These are phyloP conservation scores for Microbotryum silenes-acaulis DNA, from an alignment of 1,284 basidiomycete genomes.

Conservation along the genomic window DNA sequence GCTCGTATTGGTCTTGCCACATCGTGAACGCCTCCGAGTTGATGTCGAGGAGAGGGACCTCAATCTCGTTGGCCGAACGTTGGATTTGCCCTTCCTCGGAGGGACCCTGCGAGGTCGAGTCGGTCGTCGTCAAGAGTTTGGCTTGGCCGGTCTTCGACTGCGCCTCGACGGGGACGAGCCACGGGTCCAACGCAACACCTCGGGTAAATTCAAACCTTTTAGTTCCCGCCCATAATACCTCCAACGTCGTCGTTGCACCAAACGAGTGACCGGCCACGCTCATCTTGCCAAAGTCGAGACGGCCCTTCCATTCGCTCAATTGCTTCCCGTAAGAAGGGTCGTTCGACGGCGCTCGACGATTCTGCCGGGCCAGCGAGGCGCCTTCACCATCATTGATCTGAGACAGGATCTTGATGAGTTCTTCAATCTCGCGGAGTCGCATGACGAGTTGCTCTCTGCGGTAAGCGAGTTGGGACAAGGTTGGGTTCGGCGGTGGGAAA, in stretches of 20 bases:
- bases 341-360: conserved; percentile 10
- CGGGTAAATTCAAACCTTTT: conserved; percentile 15
- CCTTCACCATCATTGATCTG: conserved; percentile 37
- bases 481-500: conserved; percentile 39
- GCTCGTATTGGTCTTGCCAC: conserved; percentile 36
- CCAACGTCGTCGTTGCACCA: conserved; percentile 34
- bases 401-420: conserved; percentile 39
- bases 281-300: conserved; percentile 30
- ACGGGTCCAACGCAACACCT: conserved; percentile 30
- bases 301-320: conserved; percentile 32
- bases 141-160: neutral
- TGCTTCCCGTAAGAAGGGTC: neutral
- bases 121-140: neutral
- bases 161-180: conserved; percentile 17
- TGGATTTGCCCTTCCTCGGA: neutral
- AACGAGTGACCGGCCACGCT: conserved; percentile 37
- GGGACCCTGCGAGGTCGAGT: neutral
- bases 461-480: conserved; percentile 41
- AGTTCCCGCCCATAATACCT: conserved; percentile 12
- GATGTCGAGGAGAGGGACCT: conserved; percentile 42
- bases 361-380: conserved; percentile 20
- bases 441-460: conserved; percentile 46
- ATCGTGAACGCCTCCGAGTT: conserved; percentile 44
- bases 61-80: conserved; percentile 31
- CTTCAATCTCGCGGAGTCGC: conserved; percentile 45